These are phyloP conservation scores for Sporobolomyces phaffii DNA, from an alignment of 768 basidiomycete species.

Conservation along the genomic window DNA sequence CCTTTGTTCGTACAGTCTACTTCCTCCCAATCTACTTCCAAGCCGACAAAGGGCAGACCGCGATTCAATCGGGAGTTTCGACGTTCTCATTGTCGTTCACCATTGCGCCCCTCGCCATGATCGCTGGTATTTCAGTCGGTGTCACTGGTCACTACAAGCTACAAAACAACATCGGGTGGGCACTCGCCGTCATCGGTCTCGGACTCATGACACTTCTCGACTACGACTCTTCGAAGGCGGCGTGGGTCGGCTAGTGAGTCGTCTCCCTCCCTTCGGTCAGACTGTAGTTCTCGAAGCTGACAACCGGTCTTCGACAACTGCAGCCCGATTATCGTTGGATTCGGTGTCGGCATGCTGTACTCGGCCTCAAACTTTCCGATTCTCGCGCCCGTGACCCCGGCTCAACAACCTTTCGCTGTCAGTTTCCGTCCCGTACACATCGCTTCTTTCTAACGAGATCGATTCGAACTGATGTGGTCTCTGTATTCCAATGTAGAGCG, in stretches of 20 bases:
- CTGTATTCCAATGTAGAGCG: not conserved
- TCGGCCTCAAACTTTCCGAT: conserved; percentile 50
- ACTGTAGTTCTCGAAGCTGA: no score
- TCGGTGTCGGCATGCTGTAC: conserved; percentile 46
- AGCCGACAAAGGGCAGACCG: conserved; percentile 48
- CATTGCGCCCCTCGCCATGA: conserved; percentile 49
- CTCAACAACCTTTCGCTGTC: conserved; percentile 51
- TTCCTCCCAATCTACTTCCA: conserved; percentile 53
- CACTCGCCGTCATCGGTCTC: conserved; percentile 46
- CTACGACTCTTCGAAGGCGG: conserved; percentile 15
- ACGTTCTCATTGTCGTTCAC: conserved; percentile 47
- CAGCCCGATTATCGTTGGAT: conserved; percentile 33
- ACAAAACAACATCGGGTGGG: conserved; percentile 49
- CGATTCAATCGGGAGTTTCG: conserved; percentile 44
- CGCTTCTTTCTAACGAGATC: not conserved
- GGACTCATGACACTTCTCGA: conserved; percentile 47
- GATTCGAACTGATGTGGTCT: not conserved
- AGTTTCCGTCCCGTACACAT: conserved; percentile 50
- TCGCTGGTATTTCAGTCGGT: conserved; percentile 48
- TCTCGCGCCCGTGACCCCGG: conserved; percentile 51
- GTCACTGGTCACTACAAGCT: conserved; percentile 46
- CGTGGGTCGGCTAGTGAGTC: conserved; percentile 17
- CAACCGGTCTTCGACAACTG: not conserved
- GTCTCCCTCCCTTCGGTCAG: no score
- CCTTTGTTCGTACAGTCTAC: no score